These are phyloP conservation scores for Isoetes taiwanensis DNA, from an alignment of 75 land plant genomes.

Conservation along the genomic window DNA sequence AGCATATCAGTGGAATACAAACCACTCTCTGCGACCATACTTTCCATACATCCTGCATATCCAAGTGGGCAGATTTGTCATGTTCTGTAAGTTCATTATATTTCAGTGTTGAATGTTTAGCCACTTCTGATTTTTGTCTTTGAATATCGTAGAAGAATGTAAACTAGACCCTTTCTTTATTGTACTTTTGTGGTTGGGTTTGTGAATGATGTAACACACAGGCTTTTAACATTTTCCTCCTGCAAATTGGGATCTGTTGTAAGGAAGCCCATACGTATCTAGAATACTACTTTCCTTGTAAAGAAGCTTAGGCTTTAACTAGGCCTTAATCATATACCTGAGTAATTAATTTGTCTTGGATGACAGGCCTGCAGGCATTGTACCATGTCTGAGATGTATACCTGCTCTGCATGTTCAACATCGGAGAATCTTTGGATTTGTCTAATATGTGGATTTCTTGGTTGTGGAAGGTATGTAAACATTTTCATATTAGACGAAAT, in stretches of 20 bases:
- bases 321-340: background rate
- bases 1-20: background rate
- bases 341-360: background rate
- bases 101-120: background rate
- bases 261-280: background rate
- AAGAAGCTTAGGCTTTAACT: no score
- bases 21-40: background rate
- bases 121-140: background rate
- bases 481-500: no score
- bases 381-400: background rate
- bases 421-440: constrained; percentile 1
- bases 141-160: background rate
- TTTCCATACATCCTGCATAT: background rate
- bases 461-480: constrained; percentile 1
- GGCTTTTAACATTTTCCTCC: background rate
- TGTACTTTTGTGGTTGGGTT: background rate
- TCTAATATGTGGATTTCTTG: background rate
- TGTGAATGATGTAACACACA: background rate
- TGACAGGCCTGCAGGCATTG: background rate
- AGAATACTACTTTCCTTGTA: no score
- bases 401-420: constrained; percentile 2
- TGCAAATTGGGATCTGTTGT: background rate
- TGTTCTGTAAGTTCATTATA: background rate
- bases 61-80: background rate
- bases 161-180: no score